A percentile compares a stretch with the other conserved stretches of the same genome.
These are phyloP conservation scores for Suillus luteus DNA, from an alignment of 768 basidiomycete species.

Conservation along the genomic window DNA sequence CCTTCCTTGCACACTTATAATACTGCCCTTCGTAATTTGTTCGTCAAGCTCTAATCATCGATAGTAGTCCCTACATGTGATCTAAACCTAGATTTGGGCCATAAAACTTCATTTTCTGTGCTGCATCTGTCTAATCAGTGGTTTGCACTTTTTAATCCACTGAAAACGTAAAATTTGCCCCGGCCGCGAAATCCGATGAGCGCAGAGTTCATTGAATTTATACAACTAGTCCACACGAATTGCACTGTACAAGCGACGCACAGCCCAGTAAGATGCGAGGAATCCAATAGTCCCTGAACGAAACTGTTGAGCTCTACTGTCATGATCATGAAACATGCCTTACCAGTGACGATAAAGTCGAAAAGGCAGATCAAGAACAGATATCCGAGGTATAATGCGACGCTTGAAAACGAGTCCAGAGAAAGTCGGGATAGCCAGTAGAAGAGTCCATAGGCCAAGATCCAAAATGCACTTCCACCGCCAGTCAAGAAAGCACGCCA, in stretches of 20 bases:
- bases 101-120: too few species aligned
- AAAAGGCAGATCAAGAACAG: slow-evolving; percentile 80
- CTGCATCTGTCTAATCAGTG: too few species aligned
- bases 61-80: too few species aligned
- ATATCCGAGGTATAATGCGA: slow-evolving; percentile 89
- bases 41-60: too few species aligned
- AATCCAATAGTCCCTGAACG: slow-evolving; percentile 88
- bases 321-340: slow-evolving; percentile 22
- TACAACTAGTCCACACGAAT: slow-evolving; percentile 66
- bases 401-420: slow-evolving; percentile 78
- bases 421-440: slow-evolving; percentile 89
- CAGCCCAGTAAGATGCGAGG: slow-evolving; percentile 89
- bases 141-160: too few species aligned
- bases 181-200: not conserved
- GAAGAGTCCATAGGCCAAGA: slow-evolving; percentile 84
- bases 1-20: too few species aligned
- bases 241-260: slow-evolving; percentile 77
- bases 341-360: slow-evolving; percentile 87
- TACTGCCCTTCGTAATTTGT: too few species aligned
- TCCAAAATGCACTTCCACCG: slow-evolving; percentile 85
- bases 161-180: not conserved
- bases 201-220: not conserved
- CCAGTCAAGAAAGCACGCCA: slow-evolving; percentile 94
- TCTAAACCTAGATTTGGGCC: too few species aligned
- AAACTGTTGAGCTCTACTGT: slow-evolving; percentile 11